Evolutionary conservation across 108 stramenopile genomes (phyloP), one percentile per base, ranked within the genome.

Genomic region (Discostella pseudostelligera): DNA sequence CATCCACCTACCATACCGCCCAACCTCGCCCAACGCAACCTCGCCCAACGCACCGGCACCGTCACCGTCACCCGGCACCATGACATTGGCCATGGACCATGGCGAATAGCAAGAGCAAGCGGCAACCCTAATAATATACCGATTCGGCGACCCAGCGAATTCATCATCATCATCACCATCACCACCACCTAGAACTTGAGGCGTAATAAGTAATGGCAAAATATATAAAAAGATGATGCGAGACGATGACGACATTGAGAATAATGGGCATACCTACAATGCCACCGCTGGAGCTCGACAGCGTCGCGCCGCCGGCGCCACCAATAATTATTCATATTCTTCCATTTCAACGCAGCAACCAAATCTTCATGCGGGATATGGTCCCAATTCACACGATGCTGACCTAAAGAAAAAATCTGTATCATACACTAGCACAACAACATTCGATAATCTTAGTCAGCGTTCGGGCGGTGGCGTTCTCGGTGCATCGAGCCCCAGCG

Each of bases 221-320:
- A 8, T n/a, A 22, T 48, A 51, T 5, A 1, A 28, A 4, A 67
- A 67, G 35, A 74, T 75, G 74, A 75, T 75, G 74, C 74, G 65
- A 29, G 74, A 60, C 54, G 74, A 75, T 28, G 61, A 67, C n/a
- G 74, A 75, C 61, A 75, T 67, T 28, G 74, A 67, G 42, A 62
- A 62, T 25, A 59, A 51, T 13, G 32, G 32, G 19, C 2, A 51
- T 51, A n/a, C 26, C 26, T 39, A 56, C 55, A 37, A 39, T 19
- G 42, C 28, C 37, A 24, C 66, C 54, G 17, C 40, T 26, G 59
- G 72, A 43, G 56, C 74, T 39, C 66, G 74, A 36, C 74, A 67
- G 61, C 74, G 74, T 8, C 66, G 60, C 40, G 26, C 72, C 10
- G 42, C 28, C 47, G 59, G 35, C 43, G 58, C 37, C 39, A 46